These are phyloP conservation scores for Halenospora varia DNA, from an alignment of 495 filamentous ascomycete species.

Conservation along the genomic window DNA sequence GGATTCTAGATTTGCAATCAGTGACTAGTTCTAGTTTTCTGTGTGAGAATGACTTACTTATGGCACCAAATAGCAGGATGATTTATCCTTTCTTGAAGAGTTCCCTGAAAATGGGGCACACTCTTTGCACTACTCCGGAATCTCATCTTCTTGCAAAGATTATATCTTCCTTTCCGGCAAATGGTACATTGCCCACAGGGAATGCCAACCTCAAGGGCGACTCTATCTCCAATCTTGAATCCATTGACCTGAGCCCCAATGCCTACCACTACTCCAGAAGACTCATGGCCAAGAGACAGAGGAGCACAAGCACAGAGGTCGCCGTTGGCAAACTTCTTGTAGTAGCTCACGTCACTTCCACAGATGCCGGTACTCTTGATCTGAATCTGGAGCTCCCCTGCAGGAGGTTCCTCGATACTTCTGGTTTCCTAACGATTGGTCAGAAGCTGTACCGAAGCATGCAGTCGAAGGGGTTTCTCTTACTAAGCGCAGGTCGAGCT, in stretches of 20 bases:
- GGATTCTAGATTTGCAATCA: constrained; percentile 49
- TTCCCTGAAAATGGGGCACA: constrained; percentile 83
- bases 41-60: constrained; percentile 40
- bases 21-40: constrained; percentile 3
- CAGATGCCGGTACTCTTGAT: constrained; percentile 75
- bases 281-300: constrained; percentile 76
- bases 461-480: constrained; percentile 20
- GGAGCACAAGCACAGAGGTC: constrained; percentile 72
- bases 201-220: constrained; percentile 81
- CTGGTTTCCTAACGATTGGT: constrained; percentile 40
- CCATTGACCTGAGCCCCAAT: constrained; percentile 52
- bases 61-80: constrained; percentile 79
- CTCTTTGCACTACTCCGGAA: constrained; percentile 83
- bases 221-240: constrained; percentile 68
- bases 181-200: constrained; percentile 72
- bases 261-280: constrained; percentile 64
- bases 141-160: constrained; percentile 77
- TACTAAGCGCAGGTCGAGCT: constrained; percentile 48
- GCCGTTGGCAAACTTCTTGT: constrained; percentile 78
- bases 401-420: constrained; percentile 39
- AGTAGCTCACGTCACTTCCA: constrained; percentile 83
- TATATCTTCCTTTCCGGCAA: constrained; percentile 77
- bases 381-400: constrained; percentile 66
- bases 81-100: constrained; percentile 85
- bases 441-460: constrained; percentile 25